A percentile compares a stretch with the other conserved stretches of the same genome.
These are phyloP conservation scores for Bothriochloa decipiens DNA, from an alignment of 176 grass and related monocot species.

Conservation along the genomic window DNA sequence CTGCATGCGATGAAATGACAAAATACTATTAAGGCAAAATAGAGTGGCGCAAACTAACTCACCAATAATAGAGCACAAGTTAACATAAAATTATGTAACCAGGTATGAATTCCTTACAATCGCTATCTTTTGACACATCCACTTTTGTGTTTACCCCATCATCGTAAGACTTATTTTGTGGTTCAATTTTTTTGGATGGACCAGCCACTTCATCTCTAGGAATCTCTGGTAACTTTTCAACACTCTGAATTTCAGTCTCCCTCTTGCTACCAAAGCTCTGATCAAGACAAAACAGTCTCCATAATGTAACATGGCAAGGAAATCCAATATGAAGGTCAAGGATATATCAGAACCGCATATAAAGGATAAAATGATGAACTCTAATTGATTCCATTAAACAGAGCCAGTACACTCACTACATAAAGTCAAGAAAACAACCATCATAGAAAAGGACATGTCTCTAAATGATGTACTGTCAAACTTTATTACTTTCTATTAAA, in stretches of 20 bases:
- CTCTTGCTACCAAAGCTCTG: slow-evolving; percentile 80
- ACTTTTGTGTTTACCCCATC: slow-evolving; percentile 39
- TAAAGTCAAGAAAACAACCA: not conserved
- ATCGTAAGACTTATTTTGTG: slow-evolving; percentile 38
- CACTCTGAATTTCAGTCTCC: slow-evolving; percentile 70
- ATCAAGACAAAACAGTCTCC: slow-evolving; percentile 16
- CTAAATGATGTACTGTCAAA: not conserved
- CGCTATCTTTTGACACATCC: slow-evolving; percentile 34
- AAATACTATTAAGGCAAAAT: not conserved
- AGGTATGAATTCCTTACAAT: slow-evolving; percentile 45
- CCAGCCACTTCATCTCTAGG: slow-evolving; percentile 48
- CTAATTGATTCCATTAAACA: slow-evolving; percentile 25
- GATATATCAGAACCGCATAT: slow-evolving; percentile 34
- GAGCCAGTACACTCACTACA: not conserved
- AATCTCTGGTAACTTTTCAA: slow-evolving; percentile 55
- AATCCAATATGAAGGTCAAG: slow-evolving; percentile 20
- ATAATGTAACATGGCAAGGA: slow-evolving; percentile 20
- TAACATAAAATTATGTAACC: slow-evolving; percentile 21
- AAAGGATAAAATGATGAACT: slow-evolving; percentile 23
- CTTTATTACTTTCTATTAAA: not conserved
- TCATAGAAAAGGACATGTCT: too few species aligned
- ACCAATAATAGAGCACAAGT: not conserved
- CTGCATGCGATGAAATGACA: slow-evolving; percentile 51
- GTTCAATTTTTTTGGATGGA: slow-evolving; percentile 55
- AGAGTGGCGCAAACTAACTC: slow-evolving; percentile 16